phyloP scores from a whole-genome alignment of 2,329 filamentous ascomycete species.

The Fusarium globosum region DNA sequence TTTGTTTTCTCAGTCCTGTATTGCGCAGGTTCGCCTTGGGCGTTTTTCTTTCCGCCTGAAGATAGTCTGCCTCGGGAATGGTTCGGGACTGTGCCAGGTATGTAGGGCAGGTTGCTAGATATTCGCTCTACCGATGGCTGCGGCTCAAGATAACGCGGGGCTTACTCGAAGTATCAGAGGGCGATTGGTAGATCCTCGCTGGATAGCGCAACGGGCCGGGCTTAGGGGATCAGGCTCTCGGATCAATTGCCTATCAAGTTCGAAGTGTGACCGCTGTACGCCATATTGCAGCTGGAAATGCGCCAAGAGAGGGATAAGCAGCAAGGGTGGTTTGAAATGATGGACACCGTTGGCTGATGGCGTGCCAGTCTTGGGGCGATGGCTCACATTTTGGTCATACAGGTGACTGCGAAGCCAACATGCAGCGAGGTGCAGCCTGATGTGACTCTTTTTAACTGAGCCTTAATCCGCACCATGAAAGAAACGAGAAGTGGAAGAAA shows the following conservation, averaged over 20 bases:
- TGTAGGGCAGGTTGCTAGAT: not conserved
- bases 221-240: not conserved
- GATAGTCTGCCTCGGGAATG: conserved; percentile 7
- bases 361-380: not conserved
- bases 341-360: not conserved
- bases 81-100: not conserved
- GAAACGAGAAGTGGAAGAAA: not conserved
- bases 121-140: conserved; percentile 2
- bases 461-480: not conserved
- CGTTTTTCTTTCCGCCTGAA: not conserved
- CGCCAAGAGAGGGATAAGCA: not conserved
- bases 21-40: not conserved
- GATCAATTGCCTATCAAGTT: not conserved
- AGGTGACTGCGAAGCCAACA: not conserved
- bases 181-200: not conserved
- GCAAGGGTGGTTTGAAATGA: not conserved
- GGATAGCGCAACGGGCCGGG: not conserved
- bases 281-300: not conserved
- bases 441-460: not conserved
- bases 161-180: not conserved
- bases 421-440: conserved; percentile 1
- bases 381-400: not conserved
- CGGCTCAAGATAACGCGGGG: conserved; percentile 3
- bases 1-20: not conserved
- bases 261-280: not conserved